Conservation (phyloP, 306 rosid genomes). For the Mimosa pudica region DNA sequence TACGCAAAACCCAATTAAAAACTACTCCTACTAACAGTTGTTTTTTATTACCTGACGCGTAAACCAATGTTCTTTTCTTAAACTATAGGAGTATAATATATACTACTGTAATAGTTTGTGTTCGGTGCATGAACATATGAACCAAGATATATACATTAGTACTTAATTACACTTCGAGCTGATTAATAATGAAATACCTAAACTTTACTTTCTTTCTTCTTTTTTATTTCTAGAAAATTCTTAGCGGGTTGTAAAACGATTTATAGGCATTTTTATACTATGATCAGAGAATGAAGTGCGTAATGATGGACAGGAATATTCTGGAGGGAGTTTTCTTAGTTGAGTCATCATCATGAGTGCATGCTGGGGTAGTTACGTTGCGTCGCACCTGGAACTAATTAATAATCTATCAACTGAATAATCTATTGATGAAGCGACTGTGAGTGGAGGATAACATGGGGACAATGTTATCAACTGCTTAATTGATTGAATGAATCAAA, state of each 20-base stretch:
- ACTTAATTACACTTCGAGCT: not conserved
- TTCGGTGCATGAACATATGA: not conserved
- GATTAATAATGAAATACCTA: not conserved
- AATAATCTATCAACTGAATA: too few species aligned
- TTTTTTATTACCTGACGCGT: not conserved
- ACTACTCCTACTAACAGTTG: not conserved
- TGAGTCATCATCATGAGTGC: slow-evolving; percentile 4
- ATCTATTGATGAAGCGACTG: slow-evolving; percentile 18
- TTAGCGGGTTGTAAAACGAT: not conserved
- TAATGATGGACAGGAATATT: slow-evolving; percentile 41
- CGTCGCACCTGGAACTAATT: slow-evolving; percentile 1
- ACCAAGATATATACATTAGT: not conserved
- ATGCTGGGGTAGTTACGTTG: slow-evolving; percentile 41
- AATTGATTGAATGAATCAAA: slow-evolving; percentile 34
- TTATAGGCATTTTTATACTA: slow-evolving; percentile 1
- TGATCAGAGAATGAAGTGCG: not conserved
- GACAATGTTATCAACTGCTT: slow-evolving; percentile 14
- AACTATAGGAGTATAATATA: not conserved
- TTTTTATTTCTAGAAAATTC: slow-evolving; percentile 3
- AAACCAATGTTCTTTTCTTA: not conserved
- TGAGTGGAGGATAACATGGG: slow-evolving; percentile 69
- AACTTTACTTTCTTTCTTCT: not conserved
- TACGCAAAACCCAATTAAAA: slow-evolving; percentile 2
- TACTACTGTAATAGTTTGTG: not conserved
- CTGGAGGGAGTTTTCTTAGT: slow-evolving; percentile 55